These are phyloP conservation scores for California macrophylla DNA, from an alignment of 441 rosid genomes.

Conservation along the genomic window DNA sequence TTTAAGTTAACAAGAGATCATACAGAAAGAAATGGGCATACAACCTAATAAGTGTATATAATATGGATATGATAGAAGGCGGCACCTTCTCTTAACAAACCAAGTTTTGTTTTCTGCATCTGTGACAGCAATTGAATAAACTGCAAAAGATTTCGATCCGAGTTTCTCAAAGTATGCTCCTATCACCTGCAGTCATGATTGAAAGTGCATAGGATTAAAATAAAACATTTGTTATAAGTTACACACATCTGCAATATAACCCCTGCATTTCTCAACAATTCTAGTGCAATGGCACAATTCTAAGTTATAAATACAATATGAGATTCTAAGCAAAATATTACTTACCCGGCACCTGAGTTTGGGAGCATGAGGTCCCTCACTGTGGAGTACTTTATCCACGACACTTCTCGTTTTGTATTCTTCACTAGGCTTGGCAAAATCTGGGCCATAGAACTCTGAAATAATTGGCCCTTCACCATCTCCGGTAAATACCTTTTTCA, in stretches of 20 bases:
- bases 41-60: background rate
- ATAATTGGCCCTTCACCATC: constrained; percentile 50
- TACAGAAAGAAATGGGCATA: background rate
- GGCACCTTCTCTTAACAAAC: constrained; percentile 94
- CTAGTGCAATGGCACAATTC: constrained; percentile 8
- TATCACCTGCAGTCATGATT: constrained; percentile 44
- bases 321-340: constrained; percentile 15
- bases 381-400: constrained; percentile 30
- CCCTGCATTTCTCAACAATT: constrained; percentile 6
- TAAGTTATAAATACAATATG: constrained; percentile 6
- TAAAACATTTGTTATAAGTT: background rate
- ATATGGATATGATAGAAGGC: constrained; percentile 16
- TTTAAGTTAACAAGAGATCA: background rate
- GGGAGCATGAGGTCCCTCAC: constrained; percentile 38
- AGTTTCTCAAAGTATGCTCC: constrained; percentile 94
- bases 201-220: background rate
- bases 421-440: constrained; percentile 35
- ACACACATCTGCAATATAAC: constrained; percentile 9
- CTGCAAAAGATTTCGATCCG: constrained; percentile 91
- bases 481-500: constrained; percentile 39
- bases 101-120: constrained; percentile 69
- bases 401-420: constrained; percentile 26
- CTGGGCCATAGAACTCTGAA: constrained; percentile 63
- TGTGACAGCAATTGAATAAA: constrained; percentile 89
- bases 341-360: constrained; percentile 85